These are phyloP conservation scores for Lactarius trivialis DNA, from an alignment of 768 basidiomycete genomes.

Conservation along the genomic window DNA sequence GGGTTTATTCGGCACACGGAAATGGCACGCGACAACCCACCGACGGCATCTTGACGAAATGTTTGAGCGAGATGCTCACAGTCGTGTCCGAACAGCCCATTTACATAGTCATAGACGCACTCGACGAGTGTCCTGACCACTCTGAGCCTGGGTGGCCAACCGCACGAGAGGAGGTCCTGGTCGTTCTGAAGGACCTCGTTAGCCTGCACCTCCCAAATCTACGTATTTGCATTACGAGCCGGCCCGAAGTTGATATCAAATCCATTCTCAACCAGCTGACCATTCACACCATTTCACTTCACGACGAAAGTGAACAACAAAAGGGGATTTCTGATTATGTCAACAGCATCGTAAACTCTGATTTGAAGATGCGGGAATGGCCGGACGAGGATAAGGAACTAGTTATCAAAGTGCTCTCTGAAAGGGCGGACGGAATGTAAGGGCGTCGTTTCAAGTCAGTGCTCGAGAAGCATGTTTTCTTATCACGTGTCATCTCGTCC, in stretches of 20 bases:
- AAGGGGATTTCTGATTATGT: not conserved
- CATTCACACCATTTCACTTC: not conserved
- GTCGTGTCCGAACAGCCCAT: not conserved
- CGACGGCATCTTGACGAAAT: not conserved
- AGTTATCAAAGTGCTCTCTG: not conserved
- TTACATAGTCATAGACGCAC: not conserved
- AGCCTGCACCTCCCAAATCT: not conserved
- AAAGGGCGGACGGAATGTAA: not conserved
- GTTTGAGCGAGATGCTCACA: not conserved
- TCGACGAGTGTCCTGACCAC: too few species aligned
- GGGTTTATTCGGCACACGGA: not conserved
- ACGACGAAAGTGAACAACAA: not conserved
- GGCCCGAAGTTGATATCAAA: not conserved
- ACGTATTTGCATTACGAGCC: not conserved
- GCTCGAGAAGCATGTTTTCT: not conserved
- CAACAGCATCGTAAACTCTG: not conserved
- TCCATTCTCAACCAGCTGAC: not conserved
- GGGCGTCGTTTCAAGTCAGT: not conserved
- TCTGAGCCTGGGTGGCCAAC: too few species aligned
- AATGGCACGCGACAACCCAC: not conserved
- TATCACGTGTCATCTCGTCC: not conserved
- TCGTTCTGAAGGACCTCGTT: not conserved
- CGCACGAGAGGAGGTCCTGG: not conserved
- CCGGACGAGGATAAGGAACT: not conserved
- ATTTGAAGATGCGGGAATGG: constrained; percentile 1